phyloP scores from a whole-genome alignment of 768 basidiomycete species.

The Trametes meyenii region DNA sequence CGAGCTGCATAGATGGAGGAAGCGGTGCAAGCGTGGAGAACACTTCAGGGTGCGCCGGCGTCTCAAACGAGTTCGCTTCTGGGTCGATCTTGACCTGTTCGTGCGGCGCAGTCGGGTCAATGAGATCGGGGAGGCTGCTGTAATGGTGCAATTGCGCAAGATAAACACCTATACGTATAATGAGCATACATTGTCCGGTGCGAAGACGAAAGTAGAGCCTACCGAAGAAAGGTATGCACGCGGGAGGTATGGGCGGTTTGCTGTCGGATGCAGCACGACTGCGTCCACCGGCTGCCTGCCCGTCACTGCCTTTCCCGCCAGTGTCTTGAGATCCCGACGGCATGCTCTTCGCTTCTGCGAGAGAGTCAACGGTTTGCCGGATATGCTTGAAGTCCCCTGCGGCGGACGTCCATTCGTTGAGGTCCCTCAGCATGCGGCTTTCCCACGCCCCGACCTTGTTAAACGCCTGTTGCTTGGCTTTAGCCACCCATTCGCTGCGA shows the following conservation, averaged over 20 bases:
- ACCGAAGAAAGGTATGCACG: constrained; percentile 88
- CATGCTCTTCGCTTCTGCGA: constrained; percentile 67
- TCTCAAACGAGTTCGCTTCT: constrained; percentile 60
- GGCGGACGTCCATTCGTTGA: constrained; percentile 65
- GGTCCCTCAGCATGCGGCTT: constrained; percentile 68
- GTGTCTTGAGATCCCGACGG: constrained; percentile 56
- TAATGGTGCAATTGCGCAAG: constrained; percentile 69
- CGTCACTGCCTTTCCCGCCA: constrained; percentile 50
- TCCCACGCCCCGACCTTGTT: constrained; percentile 70
- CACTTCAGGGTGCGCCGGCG: constrained; percentile 77
- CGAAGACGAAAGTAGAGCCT: constrained; percentile 21
- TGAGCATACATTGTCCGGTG: neutral
- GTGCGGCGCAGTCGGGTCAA: constrained; percentile 82
- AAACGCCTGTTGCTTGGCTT: constrained; percentile 71
- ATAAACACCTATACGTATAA: constrained; percentile 61
- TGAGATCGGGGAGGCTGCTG: constrained; percentile 72
- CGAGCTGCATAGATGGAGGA: constrained; percentile 76
- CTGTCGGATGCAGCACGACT: constrained; percentile 42
- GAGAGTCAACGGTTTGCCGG: constrained; percentile 61
- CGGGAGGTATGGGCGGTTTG: constrained; percentile 46
- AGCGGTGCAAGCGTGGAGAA: constrained; percentile 73
- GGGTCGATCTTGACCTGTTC: constrained; percentile 68
- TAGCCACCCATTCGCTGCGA: constrained; percentile 65
- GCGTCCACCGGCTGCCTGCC: constrained; percentile 36
- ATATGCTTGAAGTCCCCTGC: constrained; percentile 76